Evolutionary conservation across 305 asterid genomes (phyloP).

Genomic region (Withania somnifera): DNA sequence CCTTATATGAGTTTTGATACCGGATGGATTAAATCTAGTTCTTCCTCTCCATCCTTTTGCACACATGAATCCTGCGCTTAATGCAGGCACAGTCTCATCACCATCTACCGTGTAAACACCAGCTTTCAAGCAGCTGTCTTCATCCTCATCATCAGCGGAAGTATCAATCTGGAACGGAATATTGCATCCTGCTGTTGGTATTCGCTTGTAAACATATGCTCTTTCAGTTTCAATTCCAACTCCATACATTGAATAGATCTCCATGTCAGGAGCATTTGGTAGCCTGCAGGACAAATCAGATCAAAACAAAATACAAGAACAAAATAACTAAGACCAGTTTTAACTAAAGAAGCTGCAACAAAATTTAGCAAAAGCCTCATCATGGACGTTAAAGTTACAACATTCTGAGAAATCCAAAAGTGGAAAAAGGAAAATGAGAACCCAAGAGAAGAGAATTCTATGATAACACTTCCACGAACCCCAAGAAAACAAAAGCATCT

Average conservation of each 20-base stretch:
- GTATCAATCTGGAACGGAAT: conserved; percentile 77
- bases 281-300: conserved; percentile 31
- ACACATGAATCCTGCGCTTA: conserved; percentile 75
- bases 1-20: conserved; percentile 44
- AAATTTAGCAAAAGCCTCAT: neutral
- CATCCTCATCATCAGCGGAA: conserved; percentile 40
- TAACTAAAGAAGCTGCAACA: neutral
- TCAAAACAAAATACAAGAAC: neutral
- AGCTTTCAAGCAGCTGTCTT: conserved; percentile 41
- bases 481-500: neutral
- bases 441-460: neutral
- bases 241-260: conserved; percentile 71
- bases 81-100: conserved; percentile 75
- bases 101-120: conserved; percentile 66
- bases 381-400: neutral
- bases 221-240: conserved; percentile 77
- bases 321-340: neutral
- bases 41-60: conserved; percentile 91
- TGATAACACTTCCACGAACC: neutral
- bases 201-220: conserved; percentile 56
- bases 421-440: neutral
- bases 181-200: conserved; percentile 59
- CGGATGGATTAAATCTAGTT: conserved; percentile 74
- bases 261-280: conserved; percentile 91
- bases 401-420: neutral